A percentile compares a stretch with the other conserved stretches of the same genome.
These are phyloP conservation scores for Ensete glaucum DNA, from an alignment of 176 grass and related monocot genomes.

Conservation along the genomic window DNA sequence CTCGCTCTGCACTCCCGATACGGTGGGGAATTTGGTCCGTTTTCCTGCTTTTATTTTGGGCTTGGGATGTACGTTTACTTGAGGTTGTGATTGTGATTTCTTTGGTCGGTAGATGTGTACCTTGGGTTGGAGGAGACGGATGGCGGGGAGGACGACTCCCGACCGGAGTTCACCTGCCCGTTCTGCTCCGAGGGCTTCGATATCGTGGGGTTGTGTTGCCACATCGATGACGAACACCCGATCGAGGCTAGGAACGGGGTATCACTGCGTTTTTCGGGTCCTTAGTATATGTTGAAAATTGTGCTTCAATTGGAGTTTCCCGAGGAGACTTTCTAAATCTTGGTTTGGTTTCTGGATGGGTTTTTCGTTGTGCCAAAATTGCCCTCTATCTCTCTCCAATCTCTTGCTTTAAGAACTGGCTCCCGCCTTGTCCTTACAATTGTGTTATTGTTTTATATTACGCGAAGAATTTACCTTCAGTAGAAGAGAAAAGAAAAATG, in stretches of 20 bases:
- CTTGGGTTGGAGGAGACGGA: slow-evolving; percentile 8
- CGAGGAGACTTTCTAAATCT: too few species aligned
- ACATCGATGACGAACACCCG: slow-evolving; percentile 19
- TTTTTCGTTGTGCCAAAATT: too few species aligned
- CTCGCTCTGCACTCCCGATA: not conserved
- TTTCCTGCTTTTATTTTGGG: not conserved
- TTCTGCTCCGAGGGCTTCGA: slow-evolving; percentile 16
- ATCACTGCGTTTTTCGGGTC: not conserved
- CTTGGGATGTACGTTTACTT: not conserved
- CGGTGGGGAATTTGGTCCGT: not conserved
- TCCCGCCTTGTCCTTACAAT: too few species aligned
- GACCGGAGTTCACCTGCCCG: slow-evolving; percentile 10
- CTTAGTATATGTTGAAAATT: not conserved
- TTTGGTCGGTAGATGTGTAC: not conserved
- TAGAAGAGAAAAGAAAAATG: too few species aligned
- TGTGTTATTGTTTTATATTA: too few species aligned
- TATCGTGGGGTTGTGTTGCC: slow-evolving; percentile 10
- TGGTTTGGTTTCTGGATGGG: too few species aligned
- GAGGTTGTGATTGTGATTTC: not conserved
- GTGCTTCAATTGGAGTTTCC: not conserved
- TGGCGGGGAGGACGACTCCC: slow-evolving; percentile 6
- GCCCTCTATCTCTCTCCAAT: not conserved
- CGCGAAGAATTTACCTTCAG: too few species aligned
- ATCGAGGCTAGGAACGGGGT: slow-evolving; percentile 13
- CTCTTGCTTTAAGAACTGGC: not conserved